phyloP scores from a whole-genome alignment of 2,329 filamentous ascomycete species.

The Penicillium janthinellum region DNA sequence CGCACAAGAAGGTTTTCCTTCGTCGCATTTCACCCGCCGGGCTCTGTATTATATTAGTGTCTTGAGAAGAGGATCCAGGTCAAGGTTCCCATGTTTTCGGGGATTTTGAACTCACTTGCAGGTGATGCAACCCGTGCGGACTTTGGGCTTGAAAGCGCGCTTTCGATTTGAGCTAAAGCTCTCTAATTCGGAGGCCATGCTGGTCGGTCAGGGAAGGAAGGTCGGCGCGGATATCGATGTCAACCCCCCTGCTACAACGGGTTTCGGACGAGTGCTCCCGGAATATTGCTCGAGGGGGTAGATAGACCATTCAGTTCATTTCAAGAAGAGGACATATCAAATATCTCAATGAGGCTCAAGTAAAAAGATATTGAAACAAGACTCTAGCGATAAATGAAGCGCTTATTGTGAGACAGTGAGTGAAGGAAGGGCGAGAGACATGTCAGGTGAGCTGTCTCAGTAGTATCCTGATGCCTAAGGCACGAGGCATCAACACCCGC shows the following conservation, averaged over 20 bases:
- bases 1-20: conserved; percentile 62
- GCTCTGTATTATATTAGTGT: conserved; percentile 13
- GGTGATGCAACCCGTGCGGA: conserved; percentile 61
- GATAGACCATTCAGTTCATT: not conserved
- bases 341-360: too few species aligned
- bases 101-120: conserved; percentile 61
- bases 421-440: too few species aligned
- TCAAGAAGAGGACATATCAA: not conserved
- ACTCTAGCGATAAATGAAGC: too few species aligned
- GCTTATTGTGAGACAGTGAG: too few species aligned
- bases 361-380: too few species aligned
- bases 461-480: too few species aligned
- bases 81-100: not conserved
- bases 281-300: not conserved
- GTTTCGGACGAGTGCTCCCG: not conserved
- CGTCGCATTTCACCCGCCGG: conserved; percentile 66
- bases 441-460: too few species aligned
- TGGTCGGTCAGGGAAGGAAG: not conserved
- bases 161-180: not conserved
- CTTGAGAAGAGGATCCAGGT: not conserved
- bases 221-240: not conserved
- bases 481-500: too few species aligned
- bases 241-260: not conserved
- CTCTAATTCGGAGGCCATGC: not conserved
- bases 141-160: conserved; percentile 9